Conservation (phyloP, 2,329 filamentous ascomycete genomes). For the Westerdykella aurantiaca region DNA sequence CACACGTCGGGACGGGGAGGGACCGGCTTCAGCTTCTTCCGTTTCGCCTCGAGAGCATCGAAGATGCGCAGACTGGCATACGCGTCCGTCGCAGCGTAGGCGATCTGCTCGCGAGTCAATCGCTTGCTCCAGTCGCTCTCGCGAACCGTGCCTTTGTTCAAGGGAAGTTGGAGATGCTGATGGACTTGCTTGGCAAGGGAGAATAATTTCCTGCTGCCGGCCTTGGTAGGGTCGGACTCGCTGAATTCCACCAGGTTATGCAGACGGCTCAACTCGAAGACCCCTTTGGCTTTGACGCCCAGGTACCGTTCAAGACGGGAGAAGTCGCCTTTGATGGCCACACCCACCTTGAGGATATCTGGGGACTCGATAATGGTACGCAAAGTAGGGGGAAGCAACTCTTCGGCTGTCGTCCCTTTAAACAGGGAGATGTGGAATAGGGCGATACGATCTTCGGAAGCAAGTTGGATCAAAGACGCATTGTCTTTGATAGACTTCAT, state of each 20-base stretch:
- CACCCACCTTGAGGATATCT: conserved; percentile 67
- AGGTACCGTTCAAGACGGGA: conserved; percentile 60
- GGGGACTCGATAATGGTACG: conserved; percentile 66
- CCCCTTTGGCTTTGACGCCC: conserved; percentile 56
- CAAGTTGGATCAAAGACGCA: conserved; percentile 76
- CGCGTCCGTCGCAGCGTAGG: conserved; percentile 73
- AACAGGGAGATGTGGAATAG: conserved; percentile 69
- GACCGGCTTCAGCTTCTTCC: conserved; percentile 59
- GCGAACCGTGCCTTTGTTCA: conserved; percentile 76
- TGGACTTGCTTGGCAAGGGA: conserved; percentile 64
- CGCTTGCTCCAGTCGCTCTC: conserved; percentile 66
- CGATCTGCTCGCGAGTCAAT: conserved; percentile 60
- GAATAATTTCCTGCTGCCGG: conserved; percentile 51
- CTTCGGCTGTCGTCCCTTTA: conserved; percentile 35
- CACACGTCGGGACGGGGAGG: conserved; percentile 66
- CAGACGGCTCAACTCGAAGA: conserved; percentile 79
- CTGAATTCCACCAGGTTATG: conserved; percentile 61
- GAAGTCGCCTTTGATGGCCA: conserved; percentile 59
- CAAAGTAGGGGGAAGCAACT: conserved; percentile 64
- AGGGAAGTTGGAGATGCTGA: conserved; percentile 64
- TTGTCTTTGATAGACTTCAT: conserved; percentile 64
- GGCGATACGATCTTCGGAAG: conserved; percentile 68
- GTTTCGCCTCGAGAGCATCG: conserved; percentile 62
- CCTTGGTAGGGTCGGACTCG: conserved; percentile 53
- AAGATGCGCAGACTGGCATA: conserved; percentile 77